A percentile compares a stretch with the other conserved stretches of the same genome.
Conservation (phyloP, 148 eudicot species). For the Rhododendron griersonianum region DNA sequence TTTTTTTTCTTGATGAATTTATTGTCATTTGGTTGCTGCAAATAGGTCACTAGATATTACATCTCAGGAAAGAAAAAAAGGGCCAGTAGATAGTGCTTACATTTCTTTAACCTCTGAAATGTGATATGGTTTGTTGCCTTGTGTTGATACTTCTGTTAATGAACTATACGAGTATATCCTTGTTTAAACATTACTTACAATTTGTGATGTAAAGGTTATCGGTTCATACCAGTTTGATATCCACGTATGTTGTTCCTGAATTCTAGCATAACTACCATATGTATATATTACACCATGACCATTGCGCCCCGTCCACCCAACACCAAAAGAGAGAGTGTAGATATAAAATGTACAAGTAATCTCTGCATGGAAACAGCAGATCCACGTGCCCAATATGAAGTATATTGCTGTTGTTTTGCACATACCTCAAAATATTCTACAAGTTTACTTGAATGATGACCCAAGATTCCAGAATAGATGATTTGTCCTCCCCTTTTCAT, state of each 20-base stretch:
- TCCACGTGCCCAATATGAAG: not conserved
- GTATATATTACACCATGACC: not conserved
- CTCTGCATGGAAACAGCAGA: not conserved
- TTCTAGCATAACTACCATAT: not conserved
- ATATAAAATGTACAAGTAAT: not conserved
- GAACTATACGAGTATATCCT: not conserved
- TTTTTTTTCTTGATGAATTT: not conserved
- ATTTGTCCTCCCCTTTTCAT: constrained; percentile 33
- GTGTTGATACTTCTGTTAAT: not conserved
- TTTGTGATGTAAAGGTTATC: not conserved
- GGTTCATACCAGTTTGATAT: not conserved
- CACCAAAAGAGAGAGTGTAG: not conserved
- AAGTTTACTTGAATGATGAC: constrained; percentile 28
- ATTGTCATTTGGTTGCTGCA: not conserved
- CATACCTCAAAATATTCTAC: constrained; percentile 47
- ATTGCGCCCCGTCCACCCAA: not conserved
- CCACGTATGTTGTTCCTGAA: not conserved
- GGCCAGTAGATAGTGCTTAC: not conserved
- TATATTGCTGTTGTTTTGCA: not conserved
- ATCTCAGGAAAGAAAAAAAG: not conserved
- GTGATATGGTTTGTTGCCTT: not conserved
- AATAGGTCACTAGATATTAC: not conserved
- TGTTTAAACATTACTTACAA: not conserved
- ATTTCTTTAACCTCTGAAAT: not conserved
- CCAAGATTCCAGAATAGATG: constrained; percentile 44